Evolutionary conservation across 495 filamentous ascomycete genomes (phyloP).

Genomic region (Neurospora sp.): DNA sequence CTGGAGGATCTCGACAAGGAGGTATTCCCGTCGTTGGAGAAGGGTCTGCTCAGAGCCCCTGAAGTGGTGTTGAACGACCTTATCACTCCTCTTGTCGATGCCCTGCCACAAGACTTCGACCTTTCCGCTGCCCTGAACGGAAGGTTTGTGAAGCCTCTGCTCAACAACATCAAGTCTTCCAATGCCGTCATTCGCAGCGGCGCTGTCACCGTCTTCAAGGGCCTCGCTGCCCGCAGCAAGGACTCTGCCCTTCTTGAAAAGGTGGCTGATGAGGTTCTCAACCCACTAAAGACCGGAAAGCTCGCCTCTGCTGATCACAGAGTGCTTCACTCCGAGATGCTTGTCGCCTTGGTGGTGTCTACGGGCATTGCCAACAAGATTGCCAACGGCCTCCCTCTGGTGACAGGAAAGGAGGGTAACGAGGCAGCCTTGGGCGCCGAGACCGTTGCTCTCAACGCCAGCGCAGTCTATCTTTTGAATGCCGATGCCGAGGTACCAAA

Average conservation of each 20-base stretch:
- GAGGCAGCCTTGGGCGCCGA: constrained; percentile 73
- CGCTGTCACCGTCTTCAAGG: constrained; percentile 58
- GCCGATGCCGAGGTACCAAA: constrained; percentile 49
- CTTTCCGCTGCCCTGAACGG: constrained; percentile 60
- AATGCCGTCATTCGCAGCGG: constrained; percentile 68
- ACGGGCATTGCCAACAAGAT: constrained; percentile 51
- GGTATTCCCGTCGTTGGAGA: constrained; percentile 73
- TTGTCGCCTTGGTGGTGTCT: constrained; percentile 50
- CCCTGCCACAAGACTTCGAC: constrained; percentile 62
- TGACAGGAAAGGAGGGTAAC: constrained; percentile 73
- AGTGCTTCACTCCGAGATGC: constrained; percentile 66
- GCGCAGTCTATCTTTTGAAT: constrained; percentile 48
- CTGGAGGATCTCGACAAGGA: constrained; percentile 66
- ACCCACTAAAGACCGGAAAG: constrained; percentile 70
- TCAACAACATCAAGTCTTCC: constrained; percentile 83
- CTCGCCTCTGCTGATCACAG: constrained; percentile 73
- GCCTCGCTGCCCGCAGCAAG: constrained; percentile 48
- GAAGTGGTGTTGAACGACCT: constrained; percentile 78
- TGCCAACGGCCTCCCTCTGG: constrained; percentile 50
- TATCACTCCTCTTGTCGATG: constrained; percentile 54
- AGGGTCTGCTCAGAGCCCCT: constrained; percentile 76
- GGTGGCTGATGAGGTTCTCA: constrained; percentile 64
- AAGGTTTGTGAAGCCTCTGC: constrained; percentile 69
- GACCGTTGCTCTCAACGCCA: constrained; percentile 53
- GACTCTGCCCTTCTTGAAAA: constrained; percentile 48